phyloP scores from a whole-genome alignment of 2,329 filamentous ascomycete species.

The Cadophora gregata region DNA sequence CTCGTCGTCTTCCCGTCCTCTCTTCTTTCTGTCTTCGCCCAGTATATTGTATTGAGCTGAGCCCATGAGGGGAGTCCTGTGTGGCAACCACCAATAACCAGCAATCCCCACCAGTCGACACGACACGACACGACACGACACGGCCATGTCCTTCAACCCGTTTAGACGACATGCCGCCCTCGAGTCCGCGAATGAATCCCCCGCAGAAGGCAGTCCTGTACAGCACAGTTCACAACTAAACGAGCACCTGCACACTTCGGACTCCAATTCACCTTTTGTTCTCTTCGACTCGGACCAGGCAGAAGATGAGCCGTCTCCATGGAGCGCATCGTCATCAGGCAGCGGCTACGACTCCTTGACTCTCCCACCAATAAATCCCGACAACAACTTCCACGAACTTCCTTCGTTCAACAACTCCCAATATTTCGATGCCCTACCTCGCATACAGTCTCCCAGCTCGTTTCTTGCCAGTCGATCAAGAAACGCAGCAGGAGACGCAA shows the following conservation, averaged over 20 bases:
- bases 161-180: neutral
- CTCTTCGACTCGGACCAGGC: neutral
- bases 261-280: constrained; percentile 8
- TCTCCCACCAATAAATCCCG: constrained; percentile 34
- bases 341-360: constrained; percentile 27
- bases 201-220: neutral
- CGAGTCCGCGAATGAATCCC: constrained; percentile 4
- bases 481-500: neutral
- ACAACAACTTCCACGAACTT: constrained; percentile 23
- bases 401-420: constrained; percentile 23
- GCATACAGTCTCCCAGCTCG: constrained; percentile 18
- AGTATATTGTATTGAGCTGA: neutral
- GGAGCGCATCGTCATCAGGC: constrained; percentile 17
- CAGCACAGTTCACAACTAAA: constrained; percentile 1
- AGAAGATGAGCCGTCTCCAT: constrained; percentile 16
- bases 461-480: constrained; percentile 14
- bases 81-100: neutral
- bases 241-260: neutral
- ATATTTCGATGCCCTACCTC: constrained; percentile 26
- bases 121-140: no score
- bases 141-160: constrained; percentile 7
- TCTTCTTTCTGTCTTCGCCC: neutral
- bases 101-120: neutral
- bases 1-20: neutral
- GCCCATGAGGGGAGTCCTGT: neutral